Conservation (phyloP, 2,329 filamentous ascomycete genomes). For the Colletotrichum musicola region DNA sequence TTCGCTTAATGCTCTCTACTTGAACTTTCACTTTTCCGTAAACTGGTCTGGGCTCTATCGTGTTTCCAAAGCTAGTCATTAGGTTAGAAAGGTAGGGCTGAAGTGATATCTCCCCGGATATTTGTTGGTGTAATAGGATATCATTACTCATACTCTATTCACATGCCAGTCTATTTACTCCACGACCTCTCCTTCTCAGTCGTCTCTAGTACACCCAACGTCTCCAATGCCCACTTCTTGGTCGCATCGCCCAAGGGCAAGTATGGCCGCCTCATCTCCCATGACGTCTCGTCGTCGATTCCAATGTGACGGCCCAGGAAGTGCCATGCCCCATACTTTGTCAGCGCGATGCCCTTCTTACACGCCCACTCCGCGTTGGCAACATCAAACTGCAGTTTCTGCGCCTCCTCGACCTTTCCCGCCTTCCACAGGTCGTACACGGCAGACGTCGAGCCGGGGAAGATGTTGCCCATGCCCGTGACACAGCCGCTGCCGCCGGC, state of each 20-base stretch:
- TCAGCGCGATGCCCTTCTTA: conserved; percentile 60
- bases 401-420: conserved; percentile 53
- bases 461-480: conserved; percentile 61
- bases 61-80: background rate
- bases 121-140: too few relatives aligned
- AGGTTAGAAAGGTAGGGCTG: background rate
- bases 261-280: conserved; percentile 59
- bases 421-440: conserved; percentile 57
- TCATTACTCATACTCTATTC: background rate
- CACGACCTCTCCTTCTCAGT: conserved; percentile 45
- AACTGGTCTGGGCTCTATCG: too few relatives aligned
- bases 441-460: conserved; percentile 55
- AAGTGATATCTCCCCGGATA: background rate
- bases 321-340: conserved; percentile 60
- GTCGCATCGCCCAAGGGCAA: conserved; percentile 50
- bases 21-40: too few relatives aligned
- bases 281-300: conserved; percentile 50
- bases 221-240: conserved; percentile 58
- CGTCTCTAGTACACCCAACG: conserved; percentile 52
- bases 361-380: conserved; percentile 64
- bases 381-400: conserved; percentile 55
- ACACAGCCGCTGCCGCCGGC: conserved; percentile 57
- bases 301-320: conserved; percentile 56
- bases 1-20: too few relatives aligned
- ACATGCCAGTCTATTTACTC: conserved; percentile 13